These are phyloP conservation scores for Nigrospora osmanthi DNA, from an alignment of 2,329 filamentous ascomycete genomes.

Conservation along the genomic window DNA sequence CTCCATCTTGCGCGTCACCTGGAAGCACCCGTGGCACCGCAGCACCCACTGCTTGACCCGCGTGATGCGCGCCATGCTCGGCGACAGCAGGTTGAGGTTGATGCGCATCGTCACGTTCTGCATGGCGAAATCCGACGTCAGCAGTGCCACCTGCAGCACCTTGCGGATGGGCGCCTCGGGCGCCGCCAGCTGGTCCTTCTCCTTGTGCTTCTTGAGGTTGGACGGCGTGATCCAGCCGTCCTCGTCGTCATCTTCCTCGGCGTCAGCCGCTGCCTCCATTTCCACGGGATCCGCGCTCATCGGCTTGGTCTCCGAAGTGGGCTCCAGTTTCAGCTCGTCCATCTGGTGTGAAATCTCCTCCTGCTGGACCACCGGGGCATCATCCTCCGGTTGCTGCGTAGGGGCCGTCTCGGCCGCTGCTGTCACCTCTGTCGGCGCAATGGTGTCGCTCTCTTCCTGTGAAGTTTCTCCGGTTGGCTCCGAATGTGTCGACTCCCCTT, in stretches of 20 bases:
- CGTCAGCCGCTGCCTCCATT: constrained; percentile 22
- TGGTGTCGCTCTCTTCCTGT: constrained; percentile 4
- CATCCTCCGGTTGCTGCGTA: background rate
- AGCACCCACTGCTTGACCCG: constrained; percentile 83
- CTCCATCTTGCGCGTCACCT: constrained; percentile 71
- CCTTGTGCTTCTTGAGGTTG: constrained; percentile 81
- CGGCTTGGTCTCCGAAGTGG: constrained; percentile 8
- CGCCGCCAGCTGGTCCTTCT: constrained; percentile 48
- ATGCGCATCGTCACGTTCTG: constrained; percentile 94
- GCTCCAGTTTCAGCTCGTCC: constrained; percentile 1
- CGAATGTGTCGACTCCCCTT: constrained; percentile 1
- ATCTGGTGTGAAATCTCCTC: constrained; percentile 5
- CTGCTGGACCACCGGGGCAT: background rate
- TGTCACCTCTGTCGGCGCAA: background rate
- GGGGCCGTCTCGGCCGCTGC: background rate
- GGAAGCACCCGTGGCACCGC: constrained; percentile 90
- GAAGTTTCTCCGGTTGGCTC: background rate
- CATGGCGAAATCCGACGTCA: constrained; percentile 96
- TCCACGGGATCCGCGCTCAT: constrained; percentile 26
- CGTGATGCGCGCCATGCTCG: constrained; percentile 70
- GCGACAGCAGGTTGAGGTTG: constrained; percentile 83
- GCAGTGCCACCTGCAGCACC: constrained; percentile 77
- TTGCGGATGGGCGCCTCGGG: constrained; percentile 45
- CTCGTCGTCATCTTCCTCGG: constrained; percentile 35
- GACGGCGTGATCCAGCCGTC: constrained; percentile 92